phyloP scores from a whole-genome alignment of 1,139 yeast genomes.

The Hansenula anomala region DNA sequence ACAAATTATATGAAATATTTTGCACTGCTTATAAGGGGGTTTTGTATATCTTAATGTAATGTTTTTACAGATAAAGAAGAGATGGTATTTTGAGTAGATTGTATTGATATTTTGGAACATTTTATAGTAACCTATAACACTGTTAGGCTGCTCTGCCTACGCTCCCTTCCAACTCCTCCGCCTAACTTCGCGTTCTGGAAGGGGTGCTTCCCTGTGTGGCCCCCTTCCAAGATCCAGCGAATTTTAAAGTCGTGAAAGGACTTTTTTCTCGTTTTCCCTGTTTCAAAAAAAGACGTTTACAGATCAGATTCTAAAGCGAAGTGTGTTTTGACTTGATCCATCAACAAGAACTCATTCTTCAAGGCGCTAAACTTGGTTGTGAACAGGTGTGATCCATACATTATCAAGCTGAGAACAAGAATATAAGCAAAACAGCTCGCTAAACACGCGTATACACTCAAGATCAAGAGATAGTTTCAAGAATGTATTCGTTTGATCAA shows the following conservation, averaged over 20 bases:
- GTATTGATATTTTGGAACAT: neutral
- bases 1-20: conserved; percentile 10
- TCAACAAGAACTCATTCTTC: too few relatives aligned
- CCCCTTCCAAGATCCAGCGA: neutral
- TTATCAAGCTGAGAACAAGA: too few relatives aligned
- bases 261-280: neutral
- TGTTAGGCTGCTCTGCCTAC: too few relatives aligned
- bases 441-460: too few relatives aligned
- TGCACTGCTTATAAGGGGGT: conserved; percentile 21
- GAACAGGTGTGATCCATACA: too few relatives aligned
- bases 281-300: neutral
- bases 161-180: too few relatives aligned
- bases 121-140: too few relatives aligned
- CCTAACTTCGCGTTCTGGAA: too few relatives aligned
- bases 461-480: neutral
- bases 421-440: too few relatives aligned
- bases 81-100: neutral
- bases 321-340: too few relatives aligned
- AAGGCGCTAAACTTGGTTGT: too few relatives aligned
- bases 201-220: neutral
- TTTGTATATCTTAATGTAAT: conserved; percentile 21
- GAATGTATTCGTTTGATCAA: conserved; percentile 20
- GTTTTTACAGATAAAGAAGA: conserved; percentile 4
- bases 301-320: neutral
- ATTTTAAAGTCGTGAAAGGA: neutral